Evolutionary conservation across 2,329 filamentous ascomycete genomes (phyloP).

Genomic region (Fusarium cicatricum): DNA sequence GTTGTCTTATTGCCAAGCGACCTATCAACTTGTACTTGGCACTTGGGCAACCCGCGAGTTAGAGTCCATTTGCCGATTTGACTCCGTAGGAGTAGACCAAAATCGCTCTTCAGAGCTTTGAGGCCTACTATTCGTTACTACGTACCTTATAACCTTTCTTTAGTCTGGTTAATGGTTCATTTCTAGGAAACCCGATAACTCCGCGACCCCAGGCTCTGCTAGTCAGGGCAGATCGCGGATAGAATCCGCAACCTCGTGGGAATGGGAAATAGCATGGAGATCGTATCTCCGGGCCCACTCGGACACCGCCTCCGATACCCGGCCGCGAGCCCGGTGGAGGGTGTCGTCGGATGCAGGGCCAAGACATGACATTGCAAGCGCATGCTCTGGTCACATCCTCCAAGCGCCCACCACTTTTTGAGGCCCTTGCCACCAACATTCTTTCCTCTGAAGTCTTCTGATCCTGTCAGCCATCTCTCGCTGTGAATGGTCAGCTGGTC

Average conservation of each 20-base stretch:
- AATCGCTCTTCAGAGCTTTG: no score
- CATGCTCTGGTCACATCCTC: slow-evolving; percentile 18
- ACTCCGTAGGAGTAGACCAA: no score
- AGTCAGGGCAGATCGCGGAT: background rate
- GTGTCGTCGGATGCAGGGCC: background rate
- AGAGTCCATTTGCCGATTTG: no score
- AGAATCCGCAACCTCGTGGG: background rate
- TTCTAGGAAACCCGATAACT: no score
- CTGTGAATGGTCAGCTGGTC: slow-evolving; percentile 15
- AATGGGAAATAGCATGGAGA: slow-evolving; percentile 26
- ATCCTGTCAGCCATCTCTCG: slow-evolving; percentile 13
- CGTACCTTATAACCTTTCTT: no score
- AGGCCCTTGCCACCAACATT: slow-evolving; percentile 31
- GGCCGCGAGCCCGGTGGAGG: slow-evolving; percentile 8
- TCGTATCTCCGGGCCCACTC: slow-evolving; percentile 25
- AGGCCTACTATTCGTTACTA: no score
- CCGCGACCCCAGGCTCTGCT: background rate
- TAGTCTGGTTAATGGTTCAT: no score
- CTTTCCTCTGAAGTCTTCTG: slow-evolving; percentile 11
- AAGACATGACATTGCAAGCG: slow-evolving; percentile 32
- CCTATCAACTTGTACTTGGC: no score
- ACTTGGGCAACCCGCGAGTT: no score
- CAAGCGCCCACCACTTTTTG: slow-evolving; percentile 27
- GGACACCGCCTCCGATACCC: slow-evolving; percentile 17
- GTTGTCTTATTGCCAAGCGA: no score